phyloP scores from a whole-genome alignment of 179 eudicot species.

The Carnegiea gigantea region DNA sequence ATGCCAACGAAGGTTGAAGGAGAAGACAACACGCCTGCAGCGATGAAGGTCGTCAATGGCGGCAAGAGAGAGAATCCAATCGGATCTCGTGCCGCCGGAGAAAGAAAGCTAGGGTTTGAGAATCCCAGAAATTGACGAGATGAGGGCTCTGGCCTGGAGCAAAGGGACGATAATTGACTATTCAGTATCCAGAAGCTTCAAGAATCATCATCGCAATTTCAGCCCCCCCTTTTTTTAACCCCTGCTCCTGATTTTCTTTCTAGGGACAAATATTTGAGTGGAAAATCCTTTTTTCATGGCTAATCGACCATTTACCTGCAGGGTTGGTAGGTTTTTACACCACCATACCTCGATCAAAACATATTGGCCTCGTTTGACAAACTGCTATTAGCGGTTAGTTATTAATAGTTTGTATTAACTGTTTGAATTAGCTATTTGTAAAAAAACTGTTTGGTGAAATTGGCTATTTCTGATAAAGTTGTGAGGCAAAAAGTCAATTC shows the following conservation, averaged over 20 bases:
- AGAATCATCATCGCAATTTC: constrained; percentile 10
- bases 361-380: too few relatives aligned
- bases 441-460: too few relatives aligned
- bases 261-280: neutral
- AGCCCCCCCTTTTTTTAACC: neutral
- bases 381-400: too few relatives aligned
- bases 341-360: too few relatives aligned
- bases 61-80: neutral
- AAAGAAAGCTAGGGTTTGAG: constrained; percentile 19
- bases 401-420: too few relatives aligned
- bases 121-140: neutral
- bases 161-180: neutral
- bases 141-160: neutral
- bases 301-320: neutral
- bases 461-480: too few relatives aligned
- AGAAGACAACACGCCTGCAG: neutral
- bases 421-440: too few relatives aligned
- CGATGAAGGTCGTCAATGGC: constrained; percentile 5
- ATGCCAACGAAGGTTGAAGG: neutral
- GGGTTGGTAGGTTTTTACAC: too few relatives aligned
- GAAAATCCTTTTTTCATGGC: neutral
- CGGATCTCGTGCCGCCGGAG: constrained; percentile 6
- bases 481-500: too few relatives aligned
- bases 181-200: constrained; percentile 18
- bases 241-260: neutral